Evolutionary conservation across 1,139 yeast species (phyloP), one percentile per base, ranked within the genome.

Genomic region (Taiozyma sp.): DNA sequence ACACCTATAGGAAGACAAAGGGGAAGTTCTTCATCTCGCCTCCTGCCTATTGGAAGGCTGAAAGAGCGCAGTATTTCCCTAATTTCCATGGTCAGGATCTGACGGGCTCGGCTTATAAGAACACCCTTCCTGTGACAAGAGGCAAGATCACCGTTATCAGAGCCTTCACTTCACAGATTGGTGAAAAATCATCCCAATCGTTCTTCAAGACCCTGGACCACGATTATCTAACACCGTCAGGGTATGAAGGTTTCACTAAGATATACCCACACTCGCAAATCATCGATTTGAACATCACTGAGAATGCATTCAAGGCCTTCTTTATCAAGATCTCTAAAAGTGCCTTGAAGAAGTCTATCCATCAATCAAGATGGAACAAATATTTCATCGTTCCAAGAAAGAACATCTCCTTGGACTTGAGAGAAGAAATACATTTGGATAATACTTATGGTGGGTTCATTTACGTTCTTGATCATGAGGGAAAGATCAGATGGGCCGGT

Each of bases 1-100:
- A 88, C 63, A 83, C 88, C 1, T 92, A 84, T 65, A 75, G 86
- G 48, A 85, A 85, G 59, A 87, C 95, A 3, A 80, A 83, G 44
- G 98, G 98, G 38, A 90, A 91, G 70, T 76, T 91, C 58, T 93
- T 91, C 71, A 73, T 79, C 19, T 83, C 96, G 0, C 98, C 98
- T 1, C 73, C 78, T 13, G 81, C 92, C 1, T 85, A 80, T 59
- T 91, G 93, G 77, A 80, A 79, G 54, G 70, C 74, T 10, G 95
- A 87, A n/a, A 85, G 80, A 62, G 77, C 98, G 0, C 72, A 83
- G 50, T 93, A 80, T 65, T 89, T 93, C 70, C 97, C 98, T n/a
- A 91, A 91, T 63, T 75, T 93, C 54, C 67, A 71, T 32, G 96
- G 88, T 0, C 75, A 75, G 28, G 76, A 85, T 1, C 66, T 93